A percentile compares a stretch with the other conserved stretches of the same genome.
Evolutionary conservation across 495 filamentous ascomycete species (phyloP).

Genomic region (Penicillium odoratum): DNA sequence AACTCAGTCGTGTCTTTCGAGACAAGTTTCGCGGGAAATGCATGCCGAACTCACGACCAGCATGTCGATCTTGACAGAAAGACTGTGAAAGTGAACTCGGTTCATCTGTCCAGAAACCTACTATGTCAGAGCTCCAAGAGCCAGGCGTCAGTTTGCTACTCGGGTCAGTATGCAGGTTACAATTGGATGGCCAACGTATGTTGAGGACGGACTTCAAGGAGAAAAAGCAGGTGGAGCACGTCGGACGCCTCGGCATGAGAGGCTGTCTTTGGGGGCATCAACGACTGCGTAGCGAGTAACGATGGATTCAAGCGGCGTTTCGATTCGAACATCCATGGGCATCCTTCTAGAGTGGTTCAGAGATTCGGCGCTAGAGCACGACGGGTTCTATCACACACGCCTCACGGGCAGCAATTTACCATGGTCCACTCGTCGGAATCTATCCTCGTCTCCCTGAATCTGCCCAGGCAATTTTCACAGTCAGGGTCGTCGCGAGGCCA

Average conservation of each 20-base stretch:
- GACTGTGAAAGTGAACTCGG: slow-evolving; percentile 37
- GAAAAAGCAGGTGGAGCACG: slow-evolving; percentile 41
- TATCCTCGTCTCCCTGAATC: slow-evolving; percentile 26
- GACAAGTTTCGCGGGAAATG: slow-evolving; percentile 39
- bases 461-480: slow-evolving; percentile 29
- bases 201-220: slow-evolving; percentile 22
- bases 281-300: slow-evolving; percentile 17
- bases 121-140: slow-evolving; percentile 43
- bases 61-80: slow-evolving; percentile 27
- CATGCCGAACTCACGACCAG: slow-evolving; percentile 41
- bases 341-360: slow-evolving; percentile 26
- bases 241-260: slow-evolving; percentile 31
- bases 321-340: slow-evolving; percentile 25
- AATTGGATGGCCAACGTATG: slow-evolving; percentile 37
- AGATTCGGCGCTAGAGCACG: slow-evolving; percentile 39
- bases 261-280: slow-evolving; percentile 32
- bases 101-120: slow-evolving; percentile 41
- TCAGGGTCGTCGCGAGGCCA: slow-evolving; percentile 48
- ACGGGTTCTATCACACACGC: slow-evolving; percentile 42
- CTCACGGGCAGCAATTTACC: slow-evolving; percentile 23
- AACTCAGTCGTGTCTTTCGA: slow-evolving; percentile 2
- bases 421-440: slow-evolving; percentile 56
- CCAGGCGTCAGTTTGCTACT: slow-evolving; percentile 48
- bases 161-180: slow-evolving; percentile 46
- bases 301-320: slow-evolving; percentile 16